Evolutionary conservation across 1,139 yeast species (phyloP).

Genomic region (Hyphopichia buzzinii): DNA sequence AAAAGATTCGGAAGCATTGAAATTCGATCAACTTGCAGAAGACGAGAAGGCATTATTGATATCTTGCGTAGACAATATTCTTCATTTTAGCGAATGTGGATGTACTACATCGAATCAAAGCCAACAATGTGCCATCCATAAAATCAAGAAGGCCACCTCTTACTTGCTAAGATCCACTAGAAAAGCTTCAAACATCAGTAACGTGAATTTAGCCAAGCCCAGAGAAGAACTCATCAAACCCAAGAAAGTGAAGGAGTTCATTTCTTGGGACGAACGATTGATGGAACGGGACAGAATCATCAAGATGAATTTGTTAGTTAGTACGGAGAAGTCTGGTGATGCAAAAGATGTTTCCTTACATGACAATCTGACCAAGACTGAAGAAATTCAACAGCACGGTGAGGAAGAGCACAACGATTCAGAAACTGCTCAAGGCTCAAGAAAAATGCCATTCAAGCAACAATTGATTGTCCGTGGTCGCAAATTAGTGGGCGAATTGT

Average conservation of each 20-base stretch:
- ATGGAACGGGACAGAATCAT: slow-evolving; percentile 29
- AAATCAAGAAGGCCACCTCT: slow-evolving; percentile 60
- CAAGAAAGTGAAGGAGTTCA: slow-evolving; percentile 27
- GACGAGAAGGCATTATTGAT: slow-evolving; percentile 54
- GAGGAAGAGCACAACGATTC: background rate
- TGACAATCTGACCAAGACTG: slow-evolving; percentile 1
- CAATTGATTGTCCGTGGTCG: slow-evolving; percentile 14
- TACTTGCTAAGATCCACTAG: slow-evolving; percentile 57
- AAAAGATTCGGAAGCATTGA: slow-evolving; percentile 23
- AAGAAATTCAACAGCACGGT: slow-evolving; percentile 1
- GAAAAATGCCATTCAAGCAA: slow-evolving; percentile 23
- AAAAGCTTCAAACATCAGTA: slow-evolving; percentile 46
- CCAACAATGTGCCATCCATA: slow-evolving; percentile 53
- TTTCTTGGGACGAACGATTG: slow-evolving; percentile 42
- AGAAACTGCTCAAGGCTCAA: slow-evolving; percentile 11
- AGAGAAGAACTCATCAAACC: slow-evolving; percentile 41
- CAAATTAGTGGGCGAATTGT: background rate
- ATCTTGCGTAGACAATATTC: slow-evolving; percentile 58
- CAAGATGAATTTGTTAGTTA: slow-evolving; percentile 15
- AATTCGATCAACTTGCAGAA: slow-evolving; percentile 50
- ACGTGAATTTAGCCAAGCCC: slow-evolving; percentile 34
- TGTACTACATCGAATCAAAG: slow-evolving; percentile 51
- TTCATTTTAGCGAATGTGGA: slow-evolving; percentile 60
- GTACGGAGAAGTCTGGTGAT: background rate
- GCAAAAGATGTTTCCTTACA: background rate